Evolutionary conservation across 2,329 filamentous ascomycete species (phyloP).

Genomic region (Cordyceps javanica): DNA sequence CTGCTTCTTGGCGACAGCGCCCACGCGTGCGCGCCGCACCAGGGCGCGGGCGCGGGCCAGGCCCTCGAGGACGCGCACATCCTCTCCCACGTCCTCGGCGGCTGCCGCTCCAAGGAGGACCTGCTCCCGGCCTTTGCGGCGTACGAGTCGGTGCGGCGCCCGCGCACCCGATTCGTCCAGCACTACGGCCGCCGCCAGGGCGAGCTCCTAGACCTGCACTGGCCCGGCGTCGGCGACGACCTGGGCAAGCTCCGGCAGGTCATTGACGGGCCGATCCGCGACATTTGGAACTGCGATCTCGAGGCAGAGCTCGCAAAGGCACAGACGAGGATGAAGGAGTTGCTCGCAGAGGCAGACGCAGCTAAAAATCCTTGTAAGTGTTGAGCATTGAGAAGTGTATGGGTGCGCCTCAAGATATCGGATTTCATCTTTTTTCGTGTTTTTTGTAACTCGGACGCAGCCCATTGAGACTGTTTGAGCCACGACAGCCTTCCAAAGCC

Average conservation of each 20-base stretch:
- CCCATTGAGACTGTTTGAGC: no score
- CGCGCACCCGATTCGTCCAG: conserved; percentile 11
- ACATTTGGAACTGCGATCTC: conserved; percentile 13
- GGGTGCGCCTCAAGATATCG: no score
- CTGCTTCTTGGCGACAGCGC: conserved; percentile 15
- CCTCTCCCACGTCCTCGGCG: conserved; percentile 10
- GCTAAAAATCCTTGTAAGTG: neutral
- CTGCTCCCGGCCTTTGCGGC: conserved; percentile 2
- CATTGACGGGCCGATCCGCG: neutral
- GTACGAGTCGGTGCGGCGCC: conserved; percentile 11
- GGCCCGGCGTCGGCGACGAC: conserved; percentile 3
- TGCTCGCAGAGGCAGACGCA: neutral
- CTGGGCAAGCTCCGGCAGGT: neutral
- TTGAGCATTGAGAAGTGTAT: neutral
- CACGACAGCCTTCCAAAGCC: no score
- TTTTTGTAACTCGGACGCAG: no score
- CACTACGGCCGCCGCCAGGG: conserved; percentile 10
- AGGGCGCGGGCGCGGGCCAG: conserved; percentile 13
- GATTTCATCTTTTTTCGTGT: no score
- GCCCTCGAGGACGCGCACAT: conserved; percentile 14
- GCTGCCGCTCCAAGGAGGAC: conserved; percentile 1
- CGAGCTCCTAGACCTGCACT: conserved; percentile 12
- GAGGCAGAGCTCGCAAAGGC: conserved; percentile 12
- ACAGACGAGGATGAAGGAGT: neutral
- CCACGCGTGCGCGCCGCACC: conserved; percentile 15